Conservation (phyloP, 306 rosid genomes). For the Corylus heterophylla region DNA sequence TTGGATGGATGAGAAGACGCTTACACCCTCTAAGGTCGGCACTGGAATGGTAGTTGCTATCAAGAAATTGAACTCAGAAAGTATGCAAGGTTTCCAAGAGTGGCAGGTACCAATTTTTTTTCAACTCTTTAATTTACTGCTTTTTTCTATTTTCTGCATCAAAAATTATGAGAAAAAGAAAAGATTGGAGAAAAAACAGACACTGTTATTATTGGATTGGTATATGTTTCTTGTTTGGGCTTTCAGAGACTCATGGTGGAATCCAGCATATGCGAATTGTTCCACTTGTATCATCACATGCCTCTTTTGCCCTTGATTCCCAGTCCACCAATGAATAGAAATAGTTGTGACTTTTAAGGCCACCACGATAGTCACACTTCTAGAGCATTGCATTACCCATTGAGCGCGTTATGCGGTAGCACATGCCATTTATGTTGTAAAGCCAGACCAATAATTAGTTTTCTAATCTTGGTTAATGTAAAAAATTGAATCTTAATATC, state of each 20-base stretch:
- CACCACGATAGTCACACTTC: not conserved
- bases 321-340: constrained; percentile 11
- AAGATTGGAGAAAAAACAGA: too few species aligned
- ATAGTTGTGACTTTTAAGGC: not conserved
- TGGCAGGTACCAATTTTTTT: constrained; percentile 62
- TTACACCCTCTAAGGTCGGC: constrained; percentile 56
- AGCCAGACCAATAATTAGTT: not conserved
- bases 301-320: constrained; percentile 21
- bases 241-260: not conserved
- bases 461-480: not conserved
- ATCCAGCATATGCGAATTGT: not conserved
- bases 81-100: constrained; percentile 75
- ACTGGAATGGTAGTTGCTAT: constrained; percentile 69
- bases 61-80: constrained; percentile 70
- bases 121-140: not conserved
- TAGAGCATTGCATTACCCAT: not conserved
- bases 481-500: not conserved
- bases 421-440: not conserved
- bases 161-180: too few species aligned
- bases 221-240: not conserved
- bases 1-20: constrained; percentile 70
- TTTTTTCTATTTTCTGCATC: not conserved
- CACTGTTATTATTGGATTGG: not conserved
- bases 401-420: not conserved
- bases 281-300: constrained; percentile 25